Evolutionary conservation across 75 land plant species (phyloP), one percentile per base, ranked within the genome.

Genomic region (Azolla pinnata): DNA sequence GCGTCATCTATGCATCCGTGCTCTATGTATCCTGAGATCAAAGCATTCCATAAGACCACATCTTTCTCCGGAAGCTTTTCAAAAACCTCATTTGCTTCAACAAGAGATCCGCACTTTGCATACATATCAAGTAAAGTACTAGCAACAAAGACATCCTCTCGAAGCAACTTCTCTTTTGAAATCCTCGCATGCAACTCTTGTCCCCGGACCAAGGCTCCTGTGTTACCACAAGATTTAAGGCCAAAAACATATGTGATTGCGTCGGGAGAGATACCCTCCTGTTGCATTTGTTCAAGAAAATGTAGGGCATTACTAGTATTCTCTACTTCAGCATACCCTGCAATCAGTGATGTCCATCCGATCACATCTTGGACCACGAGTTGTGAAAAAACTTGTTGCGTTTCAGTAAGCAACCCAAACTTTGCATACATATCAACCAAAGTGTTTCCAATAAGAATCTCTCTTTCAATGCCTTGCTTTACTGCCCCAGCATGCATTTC

Each of bases 401-500:
- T 66, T 62, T 68, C 72, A 17, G 69, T 62, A 57, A 81, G 26
- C 32, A 27, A 65, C 24, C 84, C 88, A 64, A 81, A 81, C 63
- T 81, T 81, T 45, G 79, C 74, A 65, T 81, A 85, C 17, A 85
- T 64, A 56, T 73, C 79, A 14, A 81, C 77, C 26, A 85, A 58
- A 21, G 84, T 79, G 31, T 72, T 74, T 55, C 73, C 81, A 21
- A 85, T 66, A 46, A 75, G 38, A 19, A 74, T 56, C 59, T 81
- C 67, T 23, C 29, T 48, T 54, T 62, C 61, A 17, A 76, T 33
- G 7, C 77, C 73, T 31, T 29, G 72, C 46, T 64, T 75, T 7
- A 75, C 3, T 33, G 73, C 63, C 52, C 68, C 62, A 23, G 72
- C 68, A 73, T 78, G 54, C 18, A 54, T 46, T 29, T 50, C 25